Evolutionary conservation across 192 early-diverging fungal species (phyloP).

Genomic region (Podila clonocystis): DNA sequence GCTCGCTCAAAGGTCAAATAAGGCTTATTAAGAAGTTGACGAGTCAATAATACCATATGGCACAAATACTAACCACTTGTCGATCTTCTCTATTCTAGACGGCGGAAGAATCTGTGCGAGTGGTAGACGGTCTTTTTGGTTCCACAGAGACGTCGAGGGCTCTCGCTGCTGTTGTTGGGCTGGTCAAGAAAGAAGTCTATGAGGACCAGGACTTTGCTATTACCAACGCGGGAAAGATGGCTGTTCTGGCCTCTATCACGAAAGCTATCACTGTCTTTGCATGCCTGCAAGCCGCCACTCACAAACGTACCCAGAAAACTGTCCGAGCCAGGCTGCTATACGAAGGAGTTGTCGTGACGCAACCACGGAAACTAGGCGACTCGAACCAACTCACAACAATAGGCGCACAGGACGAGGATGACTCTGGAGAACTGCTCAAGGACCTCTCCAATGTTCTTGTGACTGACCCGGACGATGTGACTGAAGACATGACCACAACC

Average conservation of each 20-base stretch:
- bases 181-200: slow-evolving; percentile 79
- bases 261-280: slow-evolving; percentile 90
- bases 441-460: slow-evolving; percentile 39
- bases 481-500: slow-evolving; percentile 43
- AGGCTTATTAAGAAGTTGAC: not conserved
- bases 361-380: slow-evolving; percentile 41
- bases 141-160: slow-evolving; percentile 93
- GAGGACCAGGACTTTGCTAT: slow-evolving; percentile 74
- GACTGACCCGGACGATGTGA: slow-evolving; percentile 47
- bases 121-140: slow-evolving; percentile 97
- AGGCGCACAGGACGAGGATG: slow-evolving; percentile 47
- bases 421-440: slow-evolving; percentile 33
- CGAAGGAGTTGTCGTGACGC: slow-evolving; percentile 68
- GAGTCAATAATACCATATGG: not conserved
- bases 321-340: slow-evolving; percentile 61
- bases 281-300: slow-evolving; percentile 84
- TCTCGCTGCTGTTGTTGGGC: slow-evolving; percentile 79
- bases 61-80: not conserved
- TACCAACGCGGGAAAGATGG: slow-evolving; percentile 70
- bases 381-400: slow-evolving; percentile 26
- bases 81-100: slow-evolving; percentile 53
- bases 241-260: slow-evolving; percentile 74
- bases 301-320: slow-evolving; percentile 61
- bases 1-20: too few relatives aligned
- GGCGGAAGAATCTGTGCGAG: slow-evolving; percentile 87